phyloP scores from a whole-genome alignment of 2,329 filamentous ascomycete genomes.

The Tolypocladium inflatum region DNA sequence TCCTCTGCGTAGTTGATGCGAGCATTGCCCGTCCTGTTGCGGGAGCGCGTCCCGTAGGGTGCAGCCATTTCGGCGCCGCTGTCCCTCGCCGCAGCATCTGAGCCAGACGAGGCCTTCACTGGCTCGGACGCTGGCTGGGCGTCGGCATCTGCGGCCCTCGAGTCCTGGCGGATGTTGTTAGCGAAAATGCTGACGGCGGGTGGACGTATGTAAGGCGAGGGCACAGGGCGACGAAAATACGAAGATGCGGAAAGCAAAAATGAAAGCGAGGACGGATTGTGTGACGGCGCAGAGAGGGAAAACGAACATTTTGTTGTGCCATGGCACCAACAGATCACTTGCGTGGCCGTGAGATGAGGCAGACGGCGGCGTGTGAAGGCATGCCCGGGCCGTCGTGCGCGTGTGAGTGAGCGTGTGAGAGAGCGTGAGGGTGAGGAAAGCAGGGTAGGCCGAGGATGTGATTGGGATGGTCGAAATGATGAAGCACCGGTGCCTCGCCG shows the following conservation, averaged over 20 bases:
- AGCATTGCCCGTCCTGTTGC: constrained; percentile 71
- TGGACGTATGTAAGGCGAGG: constrained; percentile 3
- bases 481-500: not conserved
- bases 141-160: constrained; percentile 23
- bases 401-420: constrained; percentile 9
- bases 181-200: not conserved
- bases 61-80: constrained; percentile 43
- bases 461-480: not conserved
- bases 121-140: constrained; percentile 22
- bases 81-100: constrained; percentile 39
- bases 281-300: not conserved
- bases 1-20: constrained; percentile 95
- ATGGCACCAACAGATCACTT: constrained; percentile 26
- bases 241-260: constrained; percentile 4
- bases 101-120: constrained; percentile 39
- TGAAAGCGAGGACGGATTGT: constrained; percentile 5
- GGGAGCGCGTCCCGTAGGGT: constrained; percentile 86
- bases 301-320: constrained; percentile 29
- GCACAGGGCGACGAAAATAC: constrained; percentile 1
- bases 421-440: constrained; percentile 8
- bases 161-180: constrained; percentile 20
- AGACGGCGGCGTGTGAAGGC: constrained; percentile 15
- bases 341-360: constrained; percentile 22
- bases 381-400: constrained; percentile 12
- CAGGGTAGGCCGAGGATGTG: not conserved